Conservation (phyloP, 108 stramenopile species). For the Nitzschia inconspicua region DNA sequence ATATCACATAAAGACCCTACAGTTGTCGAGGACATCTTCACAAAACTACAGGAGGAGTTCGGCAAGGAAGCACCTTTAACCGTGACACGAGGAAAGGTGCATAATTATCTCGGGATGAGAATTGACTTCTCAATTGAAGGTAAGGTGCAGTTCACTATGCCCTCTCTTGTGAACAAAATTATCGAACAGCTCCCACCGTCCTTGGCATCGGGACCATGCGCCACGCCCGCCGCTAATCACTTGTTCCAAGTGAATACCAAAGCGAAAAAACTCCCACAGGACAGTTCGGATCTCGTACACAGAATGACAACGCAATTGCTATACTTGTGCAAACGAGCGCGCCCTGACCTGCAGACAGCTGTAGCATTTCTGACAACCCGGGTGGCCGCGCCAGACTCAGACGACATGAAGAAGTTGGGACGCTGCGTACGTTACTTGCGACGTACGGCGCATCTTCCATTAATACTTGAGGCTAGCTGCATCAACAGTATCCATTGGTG, state of each 20-base stretch:
- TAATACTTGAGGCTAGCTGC: slow-evolving; percentile 13
- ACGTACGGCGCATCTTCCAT: slow-evolving; percentile 17
- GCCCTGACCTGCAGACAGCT: slow-evolving; percentile 38
- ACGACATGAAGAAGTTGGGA: slow-evolving; percentile 44
- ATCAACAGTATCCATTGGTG: slow-evolving; percentile 9
- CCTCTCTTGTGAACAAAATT: slow-evolving; percentile 7
- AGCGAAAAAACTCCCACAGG: neutral
- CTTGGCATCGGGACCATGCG: neutral
- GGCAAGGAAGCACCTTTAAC: slow-evolving; percentile 13
- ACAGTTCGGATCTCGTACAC: neutral
- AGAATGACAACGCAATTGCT: slow-evolving; percentile 18
- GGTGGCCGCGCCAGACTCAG: slow-evolving; percentile 33
- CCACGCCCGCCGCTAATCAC: slow-evolving; percentile 29
- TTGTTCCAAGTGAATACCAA: slow-evolving; percentile 35
- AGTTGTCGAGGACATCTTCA: neutral
- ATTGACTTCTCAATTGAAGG: slow-evolving; percentile 18
- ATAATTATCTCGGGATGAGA: slow-evolving; percentile 43
- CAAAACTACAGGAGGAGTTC: neutral
- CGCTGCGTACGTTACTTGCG: slow-evolving; percentile 41
- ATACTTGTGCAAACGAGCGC: slow-evolving; percentile 29
- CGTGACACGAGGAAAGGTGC: slow-evolving; percentile 30
- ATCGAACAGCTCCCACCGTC: neutral
- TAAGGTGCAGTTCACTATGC: slow-evolving; percentile 19
- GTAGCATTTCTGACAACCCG: slow-evolving; percentile 46
- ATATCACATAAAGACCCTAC: slow-evolving; percentile 3